Evolutionary conservation across 2,329 filamentous ascomycete species (phyloP).

Genomic region (Apiospora aurea): DNA sequence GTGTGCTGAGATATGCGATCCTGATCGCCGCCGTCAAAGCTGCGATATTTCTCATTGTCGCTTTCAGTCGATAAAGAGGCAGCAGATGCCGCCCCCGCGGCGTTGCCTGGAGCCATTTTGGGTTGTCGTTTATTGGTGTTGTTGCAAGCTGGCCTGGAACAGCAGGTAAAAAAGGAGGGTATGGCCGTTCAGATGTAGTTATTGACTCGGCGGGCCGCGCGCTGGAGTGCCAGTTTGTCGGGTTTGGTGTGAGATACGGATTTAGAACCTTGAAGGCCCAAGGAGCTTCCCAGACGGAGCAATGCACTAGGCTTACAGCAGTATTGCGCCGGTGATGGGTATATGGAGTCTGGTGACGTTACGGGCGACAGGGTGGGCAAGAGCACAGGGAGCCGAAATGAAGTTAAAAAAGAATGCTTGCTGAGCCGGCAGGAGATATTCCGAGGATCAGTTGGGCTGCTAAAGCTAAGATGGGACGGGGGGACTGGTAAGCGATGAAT

Average conservation of each 20-base stretch:
- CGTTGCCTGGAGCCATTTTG: constrained; percentile 2
- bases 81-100: constrained; percentile 5
- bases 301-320: constrained; percentile 1
- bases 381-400: not conserved
- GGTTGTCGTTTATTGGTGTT: not conserved
- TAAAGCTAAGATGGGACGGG: not conserved
- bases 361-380: not conserved
- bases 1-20: constrained; percentile 42
- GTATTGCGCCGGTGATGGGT: not conserved
- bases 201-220: constrained; percentile 7
- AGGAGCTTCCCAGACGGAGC: not conserved
- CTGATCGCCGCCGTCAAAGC: constrained; percentile 40
- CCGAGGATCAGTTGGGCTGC: not conserved
- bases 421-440: not conserved
- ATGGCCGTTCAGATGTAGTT: not conserved
- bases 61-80: constrained; percentile 37
- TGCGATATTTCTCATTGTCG: constrained; percentile 44
- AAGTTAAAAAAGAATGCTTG: not conserved
- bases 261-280: not conserved
- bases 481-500: not conserved
- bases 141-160: not conserved
- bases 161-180: not conserved
- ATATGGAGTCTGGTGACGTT: not conserved
- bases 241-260: not conserved
- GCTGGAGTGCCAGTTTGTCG: constrained; percentile 11